Evolutionary conservation across 1,284 basidiomycete species (phyloP), one percentile per base, ranked within the genome.

Genomic region (Ceratorhiza oryzae-sativae): DNA sequence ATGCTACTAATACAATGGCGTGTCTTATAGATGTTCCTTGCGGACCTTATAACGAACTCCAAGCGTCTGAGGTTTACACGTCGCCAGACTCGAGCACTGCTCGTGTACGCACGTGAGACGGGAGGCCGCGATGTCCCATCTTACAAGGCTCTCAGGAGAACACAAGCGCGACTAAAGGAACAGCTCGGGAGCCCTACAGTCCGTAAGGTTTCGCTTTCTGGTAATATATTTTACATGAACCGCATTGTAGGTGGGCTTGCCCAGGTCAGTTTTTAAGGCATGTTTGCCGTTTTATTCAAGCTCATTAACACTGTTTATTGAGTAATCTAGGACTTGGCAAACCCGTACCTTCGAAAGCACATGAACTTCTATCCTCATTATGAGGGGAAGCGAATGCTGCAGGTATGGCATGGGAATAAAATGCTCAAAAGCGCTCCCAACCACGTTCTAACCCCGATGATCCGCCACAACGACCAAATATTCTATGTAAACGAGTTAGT

Each of bases 311-410:
- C 48, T 30, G 2, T 10, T 53, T n/a, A n/a, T n/a, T n/a, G n/a
- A n/a, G 5, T 32, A 27, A 15, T 41, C 13, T n/a, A 73, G 72
- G 72, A 73, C 36, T 48, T 73, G 39, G 32, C 72, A 1, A 73
- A 73, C 53, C 72, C 72, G 9, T 6, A 45, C 12, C 34, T 73
- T 23, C 53, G 72, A 20, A 27, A 27, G 12, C 55, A 73, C 34
- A 48, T 72, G 48, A 39, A 42, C 32, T 72, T 72, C 42, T 65
- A 45, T 34, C 60, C 61, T 13, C 60, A 72, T 27, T 36, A 18
- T 18, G 20, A 41, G 20, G 71, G 61, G 18, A 53, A 63, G 25
- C 46, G 59, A 8, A 32, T 65, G 30, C 53, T 46, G 15, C 45
- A 72, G 41, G 61, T 46, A 27, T 65, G 61, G 71, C 60, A 72